A percentile compares a stretch with the other conserved stretches of the same genome.
These are phyloP conservation scores for Ceratobasidium sp. DNA, from an alignment of 1,284 basidiomycete genomes.

Conservation along the genomic window DNA sequence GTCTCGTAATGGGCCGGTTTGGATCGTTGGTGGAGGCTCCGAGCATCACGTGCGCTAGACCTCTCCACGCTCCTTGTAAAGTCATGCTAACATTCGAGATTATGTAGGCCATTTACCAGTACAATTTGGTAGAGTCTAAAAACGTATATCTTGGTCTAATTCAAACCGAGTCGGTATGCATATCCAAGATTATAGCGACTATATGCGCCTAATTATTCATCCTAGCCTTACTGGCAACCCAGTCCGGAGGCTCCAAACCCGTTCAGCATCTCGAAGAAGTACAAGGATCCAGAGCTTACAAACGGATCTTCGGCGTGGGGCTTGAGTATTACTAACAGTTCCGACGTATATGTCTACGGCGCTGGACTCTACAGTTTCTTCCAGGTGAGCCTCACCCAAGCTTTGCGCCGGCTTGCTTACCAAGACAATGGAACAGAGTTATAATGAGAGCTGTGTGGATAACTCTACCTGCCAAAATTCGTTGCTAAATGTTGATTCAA, in stretches of 20 bases:
- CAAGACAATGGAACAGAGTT: constrained; percentile 27
- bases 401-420: neutral
- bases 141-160: constrained; percentile 80
- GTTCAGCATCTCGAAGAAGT: constrained; percentile 58
- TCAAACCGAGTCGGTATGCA: constrained; percentile 61
- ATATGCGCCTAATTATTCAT: neutral
- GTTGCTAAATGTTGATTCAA: constrained; percentile 71
- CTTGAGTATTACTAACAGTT: constrained; percentile 68
- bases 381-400: constrained; percentile 59
- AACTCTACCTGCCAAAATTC: constrained; percentile 71
- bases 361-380: constrained; percentile 79
- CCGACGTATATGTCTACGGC: constrained; percentile 75
- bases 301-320: constrained; percentile 69
- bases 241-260: constrained; percentile 43
- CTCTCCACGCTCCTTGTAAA: neutral
- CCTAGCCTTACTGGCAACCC: constrained; percentile 51
- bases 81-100: neutral
- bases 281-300: constrained; percentile 69
- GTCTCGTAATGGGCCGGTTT: constrained; percentile 54
- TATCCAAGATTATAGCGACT: neutral
- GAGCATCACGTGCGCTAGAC: constrained; percentile 69
- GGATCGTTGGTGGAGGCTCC: constrained; percentile 54
- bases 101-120: constrained; percentile 68
- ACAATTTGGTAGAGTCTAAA: constrained; percentile 71
- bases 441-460: constrained; percentile 63